Base-by-base conservation (phyloP, 495 filamentous ascomycete species). In the Massariosphaeria phaeospora region DNA sequence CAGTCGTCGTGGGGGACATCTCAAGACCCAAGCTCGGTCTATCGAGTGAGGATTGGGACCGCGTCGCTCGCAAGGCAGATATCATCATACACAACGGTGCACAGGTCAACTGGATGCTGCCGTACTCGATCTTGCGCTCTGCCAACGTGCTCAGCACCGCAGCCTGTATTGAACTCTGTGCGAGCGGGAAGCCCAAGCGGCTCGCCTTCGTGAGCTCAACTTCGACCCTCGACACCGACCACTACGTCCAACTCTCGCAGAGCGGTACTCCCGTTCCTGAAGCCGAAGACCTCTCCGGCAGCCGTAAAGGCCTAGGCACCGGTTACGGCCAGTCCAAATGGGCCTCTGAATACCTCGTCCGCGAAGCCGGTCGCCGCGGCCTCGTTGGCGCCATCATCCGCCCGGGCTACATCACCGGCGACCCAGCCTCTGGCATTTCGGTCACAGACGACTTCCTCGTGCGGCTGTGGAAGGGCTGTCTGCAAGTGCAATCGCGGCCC, bases 261-360 rank as follows among this genome's bases (percentile, higher is more conserved):
- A 79, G 80, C 29, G 79, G 79, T 7, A 65, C 63, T 13, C 76
- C 75, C 42, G 70, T 89, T 25, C 70, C 73, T 23, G 85, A 89
- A 65, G 69, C 72, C 0, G 85, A 89, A 57, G 79, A 85, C 49
- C 69, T 89, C 4, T 74, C 79, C 51, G 84, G 86, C 12, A 83
- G 79, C 54, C 69, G 77, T 9, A 77, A 73, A 20, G 83, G 83
- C 24, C 77, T 91, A 0, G 74, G 82, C 64, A 95, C 86, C 0
- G 93, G 91, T 6, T 98, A 98, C 63, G 93, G 90, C 7, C 91
- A 96, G 70, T 81, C 77, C 42, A 98, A 98, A 73, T 89, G 86
- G 85, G 83, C 81, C 20, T 73, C 79, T 7, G 91, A 96, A 68
- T 84, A 88, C 61, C 74, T 98, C 12, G 79, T 91, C 41, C 76